Base-by-base conservation (phyloP, 202 grass and related monocot species). In the Setaria italica region DNA sequence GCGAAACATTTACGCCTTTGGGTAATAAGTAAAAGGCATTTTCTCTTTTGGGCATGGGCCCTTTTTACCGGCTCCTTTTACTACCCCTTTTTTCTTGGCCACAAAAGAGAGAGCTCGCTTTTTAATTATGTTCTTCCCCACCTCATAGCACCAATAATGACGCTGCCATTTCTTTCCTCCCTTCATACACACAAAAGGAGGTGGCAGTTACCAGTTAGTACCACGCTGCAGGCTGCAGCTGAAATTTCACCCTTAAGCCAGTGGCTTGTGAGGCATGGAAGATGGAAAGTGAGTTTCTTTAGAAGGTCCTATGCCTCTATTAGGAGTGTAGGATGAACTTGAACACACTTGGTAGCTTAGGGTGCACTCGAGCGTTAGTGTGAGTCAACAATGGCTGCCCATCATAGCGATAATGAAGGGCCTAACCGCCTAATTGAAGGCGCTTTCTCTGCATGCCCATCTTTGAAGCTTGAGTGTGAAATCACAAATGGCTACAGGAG, bases 311-410 rank as follows among this genome's bases (percentile, higher is more conserved):
- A 19, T 32, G 7, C 7, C 64, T 67, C 33, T 20, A 25, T 32
- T 56, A 75, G 50, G 72, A 12, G 45, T 62, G 32, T 57, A 49
- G 21, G n/a, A 47, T 43, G 19, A 16, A 39, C 9, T 51, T 79
- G 77, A 79, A 57, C 33, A 41, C 49, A 20, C 1, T 54, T 45
- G 7, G 41, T 11, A 14, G n/a, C 16, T 51, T 55, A 54, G 62
- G 77, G 7, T 25, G 19, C 57, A 53, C 19, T 74, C 20, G 56
- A 41, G 5, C 59, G 15, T 17, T 17, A 11, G 45, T 43, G 8
- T 20, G 50, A 76, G 82, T 84, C 70, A 84, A 66, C 70, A 76
- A 66, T 54, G 70, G 45, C 81, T 74, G 81, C 58, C 20, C 45
- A 65, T 76, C 46, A 66, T 75, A 17, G 34, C n/a, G n/a, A 13